phyloP scores from a whole-genome alignment of 169 alveolate genomes.

The Plasmodium berghei region DNA sequence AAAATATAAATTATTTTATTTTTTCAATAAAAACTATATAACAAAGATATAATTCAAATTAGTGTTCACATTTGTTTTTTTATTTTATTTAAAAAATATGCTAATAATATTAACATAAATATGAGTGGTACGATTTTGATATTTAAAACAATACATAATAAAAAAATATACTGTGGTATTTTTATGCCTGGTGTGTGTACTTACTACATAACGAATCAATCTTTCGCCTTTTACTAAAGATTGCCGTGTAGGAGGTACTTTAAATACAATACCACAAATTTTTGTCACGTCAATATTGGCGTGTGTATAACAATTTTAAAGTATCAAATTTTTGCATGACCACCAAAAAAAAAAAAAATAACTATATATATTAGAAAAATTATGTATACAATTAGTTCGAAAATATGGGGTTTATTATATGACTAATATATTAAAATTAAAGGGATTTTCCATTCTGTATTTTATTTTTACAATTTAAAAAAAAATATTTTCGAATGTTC shows the following conservation, averaged over 20 bases:
- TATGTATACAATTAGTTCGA: too few relatives aligned
- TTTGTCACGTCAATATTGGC: slow-evolving; percentile 81
- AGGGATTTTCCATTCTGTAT: too few relatives aligned
- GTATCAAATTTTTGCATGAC: slow-evolving; percentile 56
- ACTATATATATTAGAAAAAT: background rate
- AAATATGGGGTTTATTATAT: too few relatives aligned
- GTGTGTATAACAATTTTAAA: slow-evolving; percentile 49
- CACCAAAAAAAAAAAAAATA: background rate
- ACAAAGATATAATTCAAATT: background rate
- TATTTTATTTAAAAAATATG: background rate
- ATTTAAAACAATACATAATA: slow-evolving; percentile 63
- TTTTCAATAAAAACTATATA: too few relatives aligned
- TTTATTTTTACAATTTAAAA: too few relatives aligned
- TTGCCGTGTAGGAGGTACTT: slow-evolving; percentile 95
- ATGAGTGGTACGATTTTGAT: slow-evolving; percentile 51
- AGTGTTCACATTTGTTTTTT: background rate
- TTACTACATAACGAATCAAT: slow-evolving; percentile 90
- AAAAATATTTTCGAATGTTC: too few relatives aligned
- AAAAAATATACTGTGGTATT: background rate
- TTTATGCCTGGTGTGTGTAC: slow-evolving; percentile 49
- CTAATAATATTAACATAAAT: background rate
- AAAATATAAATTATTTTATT: too few relatives aligned
- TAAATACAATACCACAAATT: slow-evolving; percentile 80
- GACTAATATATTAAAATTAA: too few relatives aligned
- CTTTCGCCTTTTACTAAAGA: slow-evolving; percentile 99